phyloP scores from a whole-genome alignment of 495 filamentous ascomycete genomes.

The Aspergillus bertholletiae region DNA sequence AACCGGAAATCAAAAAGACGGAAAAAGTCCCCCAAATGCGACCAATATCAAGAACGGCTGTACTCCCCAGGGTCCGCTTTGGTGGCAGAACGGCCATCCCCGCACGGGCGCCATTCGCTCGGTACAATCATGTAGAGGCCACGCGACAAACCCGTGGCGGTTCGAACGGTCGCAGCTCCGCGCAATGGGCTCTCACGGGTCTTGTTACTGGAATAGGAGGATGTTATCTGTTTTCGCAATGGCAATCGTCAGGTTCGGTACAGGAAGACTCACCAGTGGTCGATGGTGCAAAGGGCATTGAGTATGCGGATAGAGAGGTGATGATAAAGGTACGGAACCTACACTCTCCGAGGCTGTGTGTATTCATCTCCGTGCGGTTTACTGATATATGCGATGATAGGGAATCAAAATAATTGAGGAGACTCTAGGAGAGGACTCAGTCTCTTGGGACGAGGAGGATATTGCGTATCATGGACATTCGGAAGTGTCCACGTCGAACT shows the following conservation, averaged over 20 bases:
- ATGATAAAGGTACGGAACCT: background rate
- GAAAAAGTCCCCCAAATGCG: background rate
- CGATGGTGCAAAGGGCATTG: background rate
- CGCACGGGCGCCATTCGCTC: background rate
- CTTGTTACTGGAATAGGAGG: background rate
- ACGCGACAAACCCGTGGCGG: background rate
- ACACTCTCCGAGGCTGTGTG: background rate
- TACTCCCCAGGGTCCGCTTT: background rate
- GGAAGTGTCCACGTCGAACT: conserved; percentile 75
- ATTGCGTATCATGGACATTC: conserved; percentile 71
- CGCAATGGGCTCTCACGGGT: background rate
- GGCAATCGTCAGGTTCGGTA: background rate
- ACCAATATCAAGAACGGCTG: background rate
- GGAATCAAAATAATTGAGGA: background rate
- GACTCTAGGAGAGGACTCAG: conserved; percentile 50
- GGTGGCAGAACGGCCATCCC: background rate
- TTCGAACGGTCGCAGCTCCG: background rate
- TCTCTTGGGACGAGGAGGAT: conserved; percentile 74
- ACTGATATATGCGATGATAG: background rate
- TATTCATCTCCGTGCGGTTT: background rate
- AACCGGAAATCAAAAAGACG: background rate
- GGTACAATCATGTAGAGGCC: background rate
- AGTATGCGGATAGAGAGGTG: background rate
- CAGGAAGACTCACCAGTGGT: background rate
- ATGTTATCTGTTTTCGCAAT: background rate